Percentiles rank a stretch among this genome's conserved stretches.
Conservation (phyloP, 2,329 filamentous ascomycete genomes). For the Fusarium mexicanum region DNA sequence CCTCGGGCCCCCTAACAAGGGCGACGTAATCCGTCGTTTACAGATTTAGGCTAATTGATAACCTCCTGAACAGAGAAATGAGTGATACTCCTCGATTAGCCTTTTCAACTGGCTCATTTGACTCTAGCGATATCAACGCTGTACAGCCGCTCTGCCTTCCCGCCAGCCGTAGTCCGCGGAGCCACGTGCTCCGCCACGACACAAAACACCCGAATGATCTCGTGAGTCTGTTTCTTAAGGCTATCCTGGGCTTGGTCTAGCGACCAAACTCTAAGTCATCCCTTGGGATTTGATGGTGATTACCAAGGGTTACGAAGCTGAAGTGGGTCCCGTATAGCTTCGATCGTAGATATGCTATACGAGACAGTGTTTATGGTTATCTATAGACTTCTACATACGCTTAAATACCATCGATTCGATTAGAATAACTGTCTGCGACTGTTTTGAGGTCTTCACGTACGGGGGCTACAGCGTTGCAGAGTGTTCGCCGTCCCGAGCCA, state of each 20-base stretch:
- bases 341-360: accelerated
- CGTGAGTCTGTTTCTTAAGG: background rate
- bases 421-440: accelerated
- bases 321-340: background rate
- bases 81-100: background rate
- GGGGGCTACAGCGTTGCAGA: background rate
- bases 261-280: background rate
- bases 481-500: background rate
- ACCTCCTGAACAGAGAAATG: background rate
- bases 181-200: background rate
- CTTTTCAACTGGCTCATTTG: background rate
- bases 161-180: too few species aligned
- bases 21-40: background rate
- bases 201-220: background rate
- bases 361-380: background rate
- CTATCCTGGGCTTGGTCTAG: background rate
- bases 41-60: background rate
- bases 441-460: too few species aligned
- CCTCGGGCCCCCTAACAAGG: background rate
- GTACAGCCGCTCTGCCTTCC: background rate
- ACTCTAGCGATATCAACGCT: background rate
- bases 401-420: background rate
- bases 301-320: background rate
- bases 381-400: background rate
- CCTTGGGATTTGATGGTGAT: background rate